Evolutionary conservation across 2,329 filamentous ascomycete genomes (phyloP), one percentile per base, ranked within the genome.

Genomic region (Cladophialophora bantiana): DNA sequence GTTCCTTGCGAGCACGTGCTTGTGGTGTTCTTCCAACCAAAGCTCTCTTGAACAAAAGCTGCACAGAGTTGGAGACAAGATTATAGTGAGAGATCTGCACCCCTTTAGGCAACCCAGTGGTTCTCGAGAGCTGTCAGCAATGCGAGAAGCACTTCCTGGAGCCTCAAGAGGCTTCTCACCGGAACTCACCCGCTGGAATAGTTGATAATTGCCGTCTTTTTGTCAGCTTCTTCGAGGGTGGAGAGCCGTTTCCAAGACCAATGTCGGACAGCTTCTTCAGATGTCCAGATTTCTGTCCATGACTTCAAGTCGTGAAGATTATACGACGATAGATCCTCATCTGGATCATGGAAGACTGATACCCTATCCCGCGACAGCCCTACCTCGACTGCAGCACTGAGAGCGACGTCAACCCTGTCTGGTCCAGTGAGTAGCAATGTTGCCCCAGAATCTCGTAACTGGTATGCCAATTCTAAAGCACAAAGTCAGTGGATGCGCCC

Each of bases 91-190:
- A 84, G 52, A 88, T 80, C 67, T 82, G 81, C 15, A 84, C 83
- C 0, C 84, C 86, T 72, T 89, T 89, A 0, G 87, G 86, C 1
- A 88, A 74, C 0, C 85, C 85, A 0, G 86, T 88, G 0, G 87
- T 89, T 0, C 53, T 55, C 31, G 6, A 35, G 15, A 6, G n/a
- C 20, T 34, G 31, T 55, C 53, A 55, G 53, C 6, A 55, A 34
- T 4, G 31, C n/a, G 34, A 15, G 12, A 35, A 18, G 45, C 45
- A 26, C 13, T 13, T 55, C 18, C 31, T 20, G 32, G 1, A n/a
- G 31, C 6, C 53, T 38, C 13, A 26, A 35, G 32, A 50, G n/a
- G 20, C 26, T 13, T 50, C 35, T 36, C 7, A 13, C 31, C 31
- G 18, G 5, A 34, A 55, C 53, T 55, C 40, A 63, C 60, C 60